Evolutionary conservation across 345 rosid genomes (phyloP).

Genomic region (Mangifera indica): DNA sequence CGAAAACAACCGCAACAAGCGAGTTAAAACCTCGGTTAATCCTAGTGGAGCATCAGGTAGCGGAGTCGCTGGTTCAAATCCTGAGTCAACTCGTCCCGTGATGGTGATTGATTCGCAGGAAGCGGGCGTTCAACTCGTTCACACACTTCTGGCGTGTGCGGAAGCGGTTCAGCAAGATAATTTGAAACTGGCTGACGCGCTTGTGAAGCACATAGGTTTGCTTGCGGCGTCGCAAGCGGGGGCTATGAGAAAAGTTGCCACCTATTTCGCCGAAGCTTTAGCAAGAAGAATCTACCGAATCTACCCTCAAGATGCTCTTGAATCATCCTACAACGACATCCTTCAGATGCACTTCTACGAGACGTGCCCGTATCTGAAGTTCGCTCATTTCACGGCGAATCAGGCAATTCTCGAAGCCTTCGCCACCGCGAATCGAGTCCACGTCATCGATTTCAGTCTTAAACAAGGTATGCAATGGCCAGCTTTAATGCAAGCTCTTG

Average conservation of each 20-base stretch:
- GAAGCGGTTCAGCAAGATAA: conserved; percentile 73
- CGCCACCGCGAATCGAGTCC: conserved; percentile 53
- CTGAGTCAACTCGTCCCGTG: conserved; percentile 57
- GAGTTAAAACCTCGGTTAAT: conserved; percentile 30
- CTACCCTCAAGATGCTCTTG: conserved; percentile 48
- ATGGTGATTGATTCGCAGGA: conserved; percentile 84
- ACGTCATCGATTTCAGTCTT: conserved; percentile 71
- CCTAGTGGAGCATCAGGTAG: conserved; percentile 19
- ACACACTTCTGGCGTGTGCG: conserved; percentile 79
- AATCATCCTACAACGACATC: conserved; percentile 44
- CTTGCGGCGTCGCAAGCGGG: conserved; percentile 76
- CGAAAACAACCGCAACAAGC: conserved; percentile 33
- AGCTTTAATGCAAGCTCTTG: conserved; percentile 91
- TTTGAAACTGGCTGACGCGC: conserved; percentile 64
- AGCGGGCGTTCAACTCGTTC: conserved; percentile 82
- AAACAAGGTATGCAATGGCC: conserved; percentile 97
- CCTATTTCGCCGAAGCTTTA: conserved; percentile 79
- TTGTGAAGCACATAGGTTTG: conserved; percentile 67
- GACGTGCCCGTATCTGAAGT: conserved; percentile 84
- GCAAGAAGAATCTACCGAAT: conserved; percentile 72
- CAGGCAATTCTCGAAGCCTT: conserved; percentile 89
- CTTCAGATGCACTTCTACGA: conserved; percentile 89
- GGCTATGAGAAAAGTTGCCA: conserved; percentile 92
- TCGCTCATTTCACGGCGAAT: conserved; percentile 93
- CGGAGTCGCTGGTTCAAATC: background rate